Conservation (phyloP, 2,329 filamentous ascomycete species). For the Fusarium agapanthi region DNA sequence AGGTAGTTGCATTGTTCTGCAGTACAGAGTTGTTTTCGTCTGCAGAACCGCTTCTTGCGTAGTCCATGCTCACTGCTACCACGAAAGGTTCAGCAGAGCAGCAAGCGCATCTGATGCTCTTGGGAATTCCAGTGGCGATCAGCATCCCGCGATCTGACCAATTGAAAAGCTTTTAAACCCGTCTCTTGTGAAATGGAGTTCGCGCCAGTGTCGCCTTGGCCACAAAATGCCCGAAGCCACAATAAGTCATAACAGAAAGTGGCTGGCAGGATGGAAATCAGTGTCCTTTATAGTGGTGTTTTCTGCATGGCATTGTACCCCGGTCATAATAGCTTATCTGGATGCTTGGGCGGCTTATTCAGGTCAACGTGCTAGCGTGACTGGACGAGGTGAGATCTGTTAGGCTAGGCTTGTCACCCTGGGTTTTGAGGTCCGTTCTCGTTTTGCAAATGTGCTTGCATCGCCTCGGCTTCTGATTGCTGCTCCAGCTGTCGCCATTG, state of each 20-base stretch:
- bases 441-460: constrained; percentile 19
- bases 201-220: too few species aligned
- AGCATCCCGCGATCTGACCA: too few species aligned
- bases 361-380: neutral
- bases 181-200: too few species aligned
- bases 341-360: neutral
- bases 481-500: constrained; percentile 28
- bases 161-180: too few species aligned
- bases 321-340: neutral
- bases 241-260: neutral
- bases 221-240: too few species aligned
- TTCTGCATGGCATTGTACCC: neutral
- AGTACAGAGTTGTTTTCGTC: too few species aligned
- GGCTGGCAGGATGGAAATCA: neutral
- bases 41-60: too few species aligned
- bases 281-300: neutral
- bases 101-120: too few species aligned
- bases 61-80: too few species aligned
- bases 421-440: constrained; percentile 13
- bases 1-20: too few species aligned
- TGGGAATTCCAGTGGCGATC: too few species aligned
- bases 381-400: neutral
- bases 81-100: too few species aligned
- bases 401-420: neutral
- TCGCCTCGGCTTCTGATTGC: constrained; percentile 31